A percentile compares a stretch with the other conserved stretches of the same genome.
Conservation (phyloP, 805 yeast genomes). For the Lachancea cidri region DNA sequence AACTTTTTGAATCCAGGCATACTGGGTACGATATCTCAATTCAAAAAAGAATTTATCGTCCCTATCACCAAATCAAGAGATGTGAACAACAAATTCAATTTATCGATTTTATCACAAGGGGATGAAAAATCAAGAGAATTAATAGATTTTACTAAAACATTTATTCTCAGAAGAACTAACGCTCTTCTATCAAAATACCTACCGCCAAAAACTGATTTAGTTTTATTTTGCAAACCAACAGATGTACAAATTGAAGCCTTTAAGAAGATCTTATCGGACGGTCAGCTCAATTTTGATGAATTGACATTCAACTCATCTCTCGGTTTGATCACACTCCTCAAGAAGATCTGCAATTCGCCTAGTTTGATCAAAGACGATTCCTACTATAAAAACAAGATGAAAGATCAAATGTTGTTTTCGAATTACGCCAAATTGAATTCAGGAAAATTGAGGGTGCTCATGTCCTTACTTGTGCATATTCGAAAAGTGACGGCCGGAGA, state of each 20-base stretch:
- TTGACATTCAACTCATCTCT: conserved; percentile 43
- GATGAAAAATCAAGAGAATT: conserved; percentile 58
- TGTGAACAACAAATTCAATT: conserved; percentile 48
- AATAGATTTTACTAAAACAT: conserved; percentile 55
- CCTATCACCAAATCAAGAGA: conserved; percentile 76
- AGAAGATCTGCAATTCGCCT: conserved; percentile 84
- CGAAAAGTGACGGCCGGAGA: conserved; percentile 42
- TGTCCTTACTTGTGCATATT: conserved; percentile 50
- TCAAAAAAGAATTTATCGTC: conserved; percentile 55
- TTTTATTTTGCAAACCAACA: conserved; percentile 77
- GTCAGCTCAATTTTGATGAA: conserved; percentile 26
- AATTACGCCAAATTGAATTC: conserved; percentile 26
- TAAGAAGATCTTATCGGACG: conserved; percentile 38
- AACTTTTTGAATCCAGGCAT: conserved; percentile 84
- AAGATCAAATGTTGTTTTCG: conserved; percentile 8
- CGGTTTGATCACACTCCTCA: conserved; percentile 64
- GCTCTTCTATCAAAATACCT: conserved; percentile 50
- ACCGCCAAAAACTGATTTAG: conserved; percentile 69
- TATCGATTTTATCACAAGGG: conserved; percentile 49
- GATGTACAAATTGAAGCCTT: conserved; percentile 52
- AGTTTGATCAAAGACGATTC: conserved; percentile 49
- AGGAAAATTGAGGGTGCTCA: conserved; percentile 65
- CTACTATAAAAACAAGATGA: conserved; percentile 15
- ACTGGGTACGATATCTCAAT: conserved; percentile 54
- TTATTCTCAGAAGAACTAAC: conserved; percentile 70